These are phyloP conservation scores for Lyophyllum shimeji DNA, from an alignment of 768 basidiomycete species.

Conservation along the genomic window DNA sequence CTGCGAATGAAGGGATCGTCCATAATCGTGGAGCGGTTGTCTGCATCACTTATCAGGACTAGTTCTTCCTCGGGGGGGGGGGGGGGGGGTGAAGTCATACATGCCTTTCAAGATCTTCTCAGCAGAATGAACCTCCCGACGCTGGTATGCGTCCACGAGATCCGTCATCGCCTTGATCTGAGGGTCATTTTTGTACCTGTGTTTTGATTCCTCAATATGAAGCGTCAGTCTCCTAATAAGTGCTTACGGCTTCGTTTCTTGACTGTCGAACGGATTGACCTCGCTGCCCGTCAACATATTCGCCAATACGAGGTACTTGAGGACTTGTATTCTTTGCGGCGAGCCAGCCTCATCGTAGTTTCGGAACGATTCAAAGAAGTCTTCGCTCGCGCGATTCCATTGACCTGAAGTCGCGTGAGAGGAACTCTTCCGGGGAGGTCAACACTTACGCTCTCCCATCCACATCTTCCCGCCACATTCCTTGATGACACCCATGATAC, in stretches of 20 bases:
- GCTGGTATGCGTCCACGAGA: slow-evolving; percentile 94
- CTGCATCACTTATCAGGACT: slow-evolving; percentile 36
- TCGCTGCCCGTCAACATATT: slow-evolving; percentile 99
- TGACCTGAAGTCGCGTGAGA: slow-evolving; percentile 54
- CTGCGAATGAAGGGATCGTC: slow-evolving; percentile 90
- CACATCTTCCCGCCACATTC: slow-evolving; percentile 99
- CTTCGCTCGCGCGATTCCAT: slow-evolving; percentile 95
- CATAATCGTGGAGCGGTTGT: slow-evolving; percentile 94
- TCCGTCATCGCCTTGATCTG: slow-evolving; percentile 99
- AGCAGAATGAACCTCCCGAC: slow-evolving; percentile 94
- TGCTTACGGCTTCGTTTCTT: slow-evolving; percentile 95
- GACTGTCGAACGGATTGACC: slow-evolving; percentile 98
- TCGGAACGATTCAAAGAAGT: slow-evolving; percentile 98
- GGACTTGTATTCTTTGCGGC: slow-evolving; percentile 93
- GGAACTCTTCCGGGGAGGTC: not conserved
- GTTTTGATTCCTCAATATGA: not conserved
- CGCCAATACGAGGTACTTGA: slow-evolving; percentile 96
- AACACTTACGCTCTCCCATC: slow-evolving; percentile 92
- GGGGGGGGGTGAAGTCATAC: slow-evolving; percentile 15
- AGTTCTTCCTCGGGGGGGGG: not conserved
- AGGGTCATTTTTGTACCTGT: slow-evolving; percentile 90
- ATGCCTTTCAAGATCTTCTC: slow-evolving; percentile 91
- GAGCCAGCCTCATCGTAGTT: slow-evolving; percentile 99
- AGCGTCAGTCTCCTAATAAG: not conserved
- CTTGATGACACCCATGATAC: slow-evolving; percentile 98